A percentile compares a stretch with the other conserved stretches of the same genome.
Evolutionary conservation across 352 stramenopile genomes (phyloP).

Genomic region (Phytophthora capsici): DNA sequence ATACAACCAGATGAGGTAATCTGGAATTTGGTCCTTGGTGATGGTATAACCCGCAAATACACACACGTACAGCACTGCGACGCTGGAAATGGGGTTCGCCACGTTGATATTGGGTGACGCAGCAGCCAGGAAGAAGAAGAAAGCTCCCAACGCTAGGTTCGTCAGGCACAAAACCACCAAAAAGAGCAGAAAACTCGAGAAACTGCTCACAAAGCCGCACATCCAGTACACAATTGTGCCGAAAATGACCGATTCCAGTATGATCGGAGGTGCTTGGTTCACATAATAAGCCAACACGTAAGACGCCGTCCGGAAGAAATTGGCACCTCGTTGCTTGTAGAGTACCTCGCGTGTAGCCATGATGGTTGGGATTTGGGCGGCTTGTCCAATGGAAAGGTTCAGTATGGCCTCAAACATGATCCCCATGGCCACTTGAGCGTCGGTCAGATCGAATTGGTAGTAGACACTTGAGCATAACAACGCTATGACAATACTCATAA

Average conservation of each 20-base stretch:
- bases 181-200: constrained; percentile 26
- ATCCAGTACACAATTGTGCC: constrained; percentile 74
- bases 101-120: constrained; percentile 40
- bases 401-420: constrained; percentile 74
- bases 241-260: constrained; percentile 54
- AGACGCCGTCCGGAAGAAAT: constrained; percentile 16
- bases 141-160: constrained; percentile 13
- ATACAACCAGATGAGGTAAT: constrained; percentile 46
- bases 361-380: constrained; percentile 63
- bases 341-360: constrained; percentile 49
- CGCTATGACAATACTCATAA: constrained; percentile 30
- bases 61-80: constrained; percentile 31
- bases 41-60: constrained; percentile 48
- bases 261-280: background rate
- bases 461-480: constrained; percentile 35
- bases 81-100: constrained; percentile 39
- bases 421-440: constrained; percentile 40
- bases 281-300: constrained; percentile 11
- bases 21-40: constrained; percentile 35
- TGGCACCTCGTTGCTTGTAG: constrained; percentile 26
- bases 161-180: constrained; percentile 26
- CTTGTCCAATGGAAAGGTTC: constrained; percentile 61
- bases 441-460: constrained; percentile 30
- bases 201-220: constrained; percentile 49
- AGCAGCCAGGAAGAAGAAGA: constrained; percentile 40